phyloP scores from a whole-genome alignment of 140 eudicot species.

The Artemisia princeps region DNA sequence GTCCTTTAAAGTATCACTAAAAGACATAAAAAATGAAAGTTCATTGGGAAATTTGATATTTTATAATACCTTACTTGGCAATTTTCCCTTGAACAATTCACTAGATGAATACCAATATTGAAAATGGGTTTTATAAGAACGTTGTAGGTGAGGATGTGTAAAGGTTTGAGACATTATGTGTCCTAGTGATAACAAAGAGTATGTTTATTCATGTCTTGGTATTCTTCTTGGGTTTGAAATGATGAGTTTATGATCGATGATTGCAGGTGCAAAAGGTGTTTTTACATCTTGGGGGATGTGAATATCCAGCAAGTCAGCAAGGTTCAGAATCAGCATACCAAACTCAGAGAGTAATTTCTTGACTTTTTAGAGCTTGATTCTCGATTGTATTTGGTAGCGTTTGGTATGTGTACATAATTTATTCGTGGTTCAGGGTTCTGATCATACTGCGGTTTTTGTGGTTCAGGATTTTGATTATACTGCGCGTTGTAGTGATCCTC shows the following conservation, averaged over 20 bases:
- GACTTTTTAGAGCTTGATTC: background rate
- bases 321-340: constrained; percentile 31
- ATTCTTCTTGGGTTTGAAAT: constrained; percentile 1
- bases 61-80: background rate
- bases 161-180: background rate
- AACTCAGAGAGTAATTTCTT: constrained; percentile 36
- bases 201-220: background rate
- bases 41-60: background rate
- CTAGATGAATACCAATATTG: background rate
- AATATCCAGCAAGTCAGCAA: constrained; percentile 31
- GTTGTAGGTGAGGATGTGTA: background rate
- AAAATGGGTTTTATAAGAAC: background rate
- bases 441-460: background rate
- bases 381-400: background rate
- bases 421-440: background rate
- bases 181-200: background rate
- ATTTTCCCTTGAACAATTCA: background rate
- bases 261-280: constrained; percentile 50
- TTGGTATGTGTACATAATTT: background rate
- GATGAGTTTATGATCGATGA: constrained; percentile 15
- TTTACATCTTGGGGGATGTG: constrained; percentile 44
- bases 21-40: too few relatives aligned
- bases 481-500: constrained; percentile 35
- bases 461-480: constrained; percentile 35
- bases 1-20: background rate